Percentiles rank a stretch among this genome's conserved stretches.
Evolutionary conservation across 2,329 filamentous ascomycete genomes (phyloP).

Genomic region (Fonsecaea pedrosoi): DNA sequence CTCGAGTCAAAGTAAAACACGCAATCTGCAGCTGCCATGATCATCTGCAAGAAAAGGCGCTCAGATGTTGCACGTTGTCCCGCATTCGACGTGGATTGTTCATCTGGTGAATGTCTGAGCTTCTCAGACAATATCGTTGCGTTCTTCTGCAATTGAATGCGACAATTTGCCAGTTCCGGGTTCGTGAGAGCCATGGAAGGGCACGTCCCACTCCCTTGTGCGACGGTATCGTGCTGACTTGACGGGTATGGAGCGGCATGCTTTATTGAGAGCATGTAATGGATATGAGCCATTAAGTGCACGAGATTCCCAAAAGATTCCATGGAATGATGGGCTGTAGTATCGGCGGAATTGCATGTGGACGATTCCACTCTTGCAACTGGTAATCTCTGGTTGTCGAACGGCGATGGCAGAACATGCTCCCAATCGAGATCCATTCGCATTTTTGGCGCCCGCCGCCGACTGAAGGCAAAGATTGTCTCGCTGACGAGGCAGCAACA

Average conservation of each 20-base stretch:
- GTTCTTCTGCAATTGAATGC: background rate
- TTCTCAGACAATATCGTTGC: background rate
- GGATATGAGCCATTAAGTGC: background rate
- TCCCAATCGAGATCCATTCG: background rate
- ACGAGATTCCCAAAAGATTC: background rate
- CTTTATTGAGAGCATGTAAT: slow-evolving; percentile 1
- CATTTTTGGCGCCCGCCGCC: background rate
- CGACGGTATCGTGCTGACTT: background rate
- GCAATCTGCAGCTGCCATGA: background rate
- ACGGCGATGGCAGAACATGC: background rate
- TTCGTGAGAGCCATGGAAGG: background rate
- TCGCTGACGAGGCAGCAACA: slow-evolving; percentile 1
- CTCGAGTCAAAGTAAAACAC: slow-evolving; percentile 2
- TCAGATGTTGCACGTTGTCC: background rate
- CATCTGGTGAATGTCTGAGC: slow-evolving; percentile 3
- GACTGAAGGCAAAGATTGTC: background rate
- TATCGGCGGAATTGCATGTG: background rate
- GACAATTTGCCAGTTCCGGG: background rate
- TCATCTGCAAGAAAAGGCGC: background rate
- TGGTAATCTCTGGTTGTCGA: background rate
- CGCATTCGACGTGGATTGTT: background rate
- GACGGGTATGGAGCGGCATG: background rate
- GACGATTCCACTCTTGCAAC: background rate
- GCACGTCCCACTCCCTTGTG: background rate
- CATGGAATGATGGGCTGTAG: background rate